Conservation (phyloP, 2,329 filamentous ascomycete genomes). For the Phyllosticta ampelicida region DNA sequence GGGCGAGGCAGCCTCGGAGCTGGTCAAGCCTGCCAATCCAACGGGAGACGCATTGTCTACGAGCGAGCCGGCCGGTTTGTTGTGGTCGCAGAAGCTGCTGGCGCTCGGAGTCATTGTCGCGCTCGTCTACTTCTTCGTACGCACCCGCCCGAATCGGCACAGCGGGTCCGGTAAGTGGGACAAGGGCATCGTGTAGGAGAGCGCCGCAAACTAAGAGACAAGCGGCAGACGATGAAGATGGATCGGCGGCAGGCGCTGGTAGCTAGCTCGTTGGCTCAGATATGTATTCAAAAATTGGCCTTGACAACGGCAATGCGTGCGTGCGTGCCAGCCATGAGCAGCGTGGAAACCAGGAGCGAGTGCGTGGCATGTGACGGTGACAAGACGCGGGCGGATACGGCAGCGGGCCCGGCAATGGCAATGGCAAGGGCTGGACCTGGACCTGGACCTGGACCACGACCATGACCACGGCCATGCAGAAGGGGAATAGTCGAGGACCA, state of each 20-base stretch:
- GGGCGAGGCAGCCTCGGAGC: conserved; percentile 12
- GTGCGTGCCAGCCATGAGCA: background rate
- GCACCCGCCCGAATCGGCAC: conserved; percentile 17
- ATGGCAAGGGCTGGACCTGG: no score
- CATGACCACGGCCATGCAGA: no score
- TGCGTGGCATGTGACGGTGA: background rate
- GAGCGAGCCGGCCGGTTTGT: conserved; percentile 26
- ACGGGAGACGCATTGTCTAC: background rate
- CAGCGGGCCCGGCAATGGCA: no score
- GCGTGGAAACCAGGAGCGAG: background rate
- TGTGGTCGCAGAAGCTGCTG: conserved; percentile 34
- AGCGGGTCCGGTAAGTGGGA: conserved; percentile 13
- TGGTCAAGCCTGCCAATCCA: background rate
- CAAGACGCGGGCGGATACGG: background rate
- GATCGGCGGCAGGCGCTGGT: conserved; percentile 5
- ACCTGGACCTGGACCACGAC: no score
- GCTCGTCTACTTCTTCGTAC: conserved; percentile 31
- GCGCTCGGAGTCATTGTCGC: conserved; percentile 34
- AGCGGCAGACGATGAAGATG: background rate
- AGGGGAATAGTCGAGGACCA: no score
- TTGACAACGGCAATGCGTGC: background rate
- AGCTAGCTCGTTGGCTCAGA: background rate
- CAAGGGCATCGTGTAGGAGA: conserved; percentile 28
- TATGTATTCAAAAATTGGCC: background rate
- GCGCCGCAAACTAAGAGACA: background rate